Evolutionary conservation across 768 basidiomycete genomes (phyloP).

Genomic region (Panaeolus cyanescens): DNA sequence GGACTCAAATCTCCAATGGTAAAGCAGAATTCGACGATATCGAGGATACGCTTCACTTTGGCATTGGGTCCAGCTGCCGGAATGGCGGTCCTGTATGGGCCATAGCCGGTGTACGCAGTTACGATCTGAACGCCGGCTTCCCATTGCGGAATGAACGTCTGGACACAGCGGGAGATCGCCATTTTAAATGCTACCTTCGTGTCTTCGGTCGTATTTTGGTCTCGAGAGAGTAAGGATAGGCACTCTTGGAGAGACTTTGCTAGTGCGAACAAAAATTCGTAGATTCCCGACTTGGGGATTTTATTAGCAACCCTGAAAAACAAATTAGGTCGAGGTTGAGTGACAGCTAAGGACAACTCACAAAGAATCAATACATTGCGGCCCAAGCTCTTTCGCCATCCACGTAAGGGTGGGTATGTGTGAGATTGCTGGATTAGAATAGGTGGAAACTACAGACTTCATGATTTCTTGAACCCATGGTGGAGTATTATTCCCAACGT

Average conservation of each 20-base stretch:
- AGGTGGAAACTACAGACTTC: background rate
- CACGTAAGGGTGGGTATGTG: background rate
- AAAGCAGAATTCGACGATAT: conserved; percentile 25
- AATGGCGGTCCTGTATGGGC: background rate
- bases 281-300: background rate
- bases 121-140: background rate
- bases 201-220: background rate
- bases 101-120: background rate
- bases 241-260: background rate
- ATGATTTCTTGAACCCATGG: background rate
- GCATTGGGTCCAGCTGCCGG: conserved; percentile 4
- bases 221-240: background rate
- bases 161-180: background rate
- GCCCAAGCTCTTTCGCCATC: background rate
- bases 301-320: background rate
- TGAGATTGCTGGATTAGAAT: background rate
- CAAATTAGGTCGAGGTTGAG: no score
- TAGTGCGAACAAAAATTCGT: background rate
- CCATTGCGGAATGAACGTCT: background rate
- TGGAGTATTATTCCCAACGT: background rate
- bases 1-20: conserved; percentile 16
- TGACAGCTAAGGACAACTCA: background rate
- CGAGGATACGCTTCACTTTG: conserved; percentile 25
- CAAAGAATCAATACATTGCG: background rate
- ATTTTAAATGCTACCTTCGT: background rate